These are phyloP conservation scores for Aspergillus indologenus DNA, from an alignment of 495 filamentous ascomycete genomes.

Conservation along the genomic window DNA sequence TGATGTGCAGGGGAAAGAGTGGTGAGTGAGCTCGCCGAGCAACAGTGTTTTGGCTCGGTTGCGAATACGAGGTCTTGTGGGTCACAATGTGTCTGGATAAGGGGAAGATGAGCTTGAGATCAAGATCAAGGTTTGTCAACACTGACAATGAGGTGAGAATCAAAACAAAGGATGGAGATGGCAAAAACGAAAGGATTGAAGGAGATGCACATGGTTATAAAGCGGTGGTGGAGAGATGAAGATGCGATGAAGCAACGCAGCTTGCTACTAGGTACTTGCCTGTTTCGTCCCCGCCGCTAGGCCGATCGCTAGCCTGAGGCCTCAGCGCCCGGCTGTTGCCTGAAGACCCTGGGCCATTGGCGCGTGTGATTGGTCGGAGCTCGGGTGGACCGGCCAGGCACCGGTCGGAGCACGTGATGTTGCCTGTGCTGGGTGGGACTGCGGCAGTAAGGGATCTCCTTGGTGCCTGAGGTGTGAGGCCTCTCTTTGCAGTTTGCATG, in stretches of 20 bases:
- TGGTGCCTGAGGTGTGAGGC: neutral
- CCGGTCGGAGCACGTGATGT: neutral
- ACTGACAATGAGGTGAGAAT: neutral
- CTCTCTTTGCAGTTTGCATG: too few relatives aligned
- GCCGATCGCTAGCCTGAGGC: neutral
- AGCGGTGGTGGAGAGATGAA: neutral
- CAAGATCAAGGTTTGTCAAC: neutral
- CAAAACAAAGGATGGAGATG: neutral
- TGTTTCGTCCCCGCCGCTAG: neutral
- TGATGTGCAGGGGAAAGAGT: neutral
- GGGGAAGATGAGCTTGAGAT: neutral
- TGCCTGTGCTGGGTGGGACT: neutral
- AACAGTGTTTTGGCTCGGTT: neutral
- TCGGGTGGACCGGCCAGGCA: neutral
- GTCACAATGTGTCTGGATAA: neutral
- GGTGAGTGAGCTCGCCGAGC: neutral
- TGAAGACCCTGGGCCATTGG: neutral
- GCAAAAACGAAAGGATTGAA: neutral
- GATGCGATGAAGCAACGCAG: too few relatives aligned
- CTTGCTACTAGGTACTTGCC: too few relatives aligned
- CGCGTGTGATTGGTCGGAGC: neutral
- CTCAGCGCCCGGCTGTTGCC: slow-evolving; percentile 3
- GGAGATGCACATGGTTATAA: neutral
- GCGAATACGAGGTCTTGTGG: neutral
- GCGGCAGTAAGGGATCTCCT: too few relatives aligned